phyloP scores from a whole-genome alignment of 495 filamentous ascomycete species.

The Penicillium riverlandense region DNA sequence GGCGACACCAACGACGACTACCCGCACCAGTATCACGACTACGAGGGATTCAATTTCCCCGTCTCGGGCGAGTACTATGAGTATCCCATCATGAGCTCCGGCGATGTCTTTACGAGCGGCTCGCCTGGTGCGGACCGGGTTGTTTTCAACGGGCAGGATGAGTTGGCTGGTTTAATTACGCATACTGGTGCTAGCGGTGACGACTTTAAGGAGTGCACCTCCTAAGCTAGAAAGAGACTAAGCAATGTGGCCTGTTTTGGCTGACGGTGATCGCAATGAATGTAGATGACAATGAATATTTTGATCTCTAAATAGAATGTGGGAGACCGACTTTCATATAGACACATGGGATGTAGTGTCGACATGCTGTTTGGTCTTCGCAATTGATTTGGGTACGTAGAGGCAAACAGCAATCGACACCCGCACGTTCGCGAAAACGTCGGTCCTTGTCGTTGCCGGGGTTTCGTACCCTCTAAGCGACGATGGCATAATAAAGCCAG shows the following conservation, averaged over 20 bases:
- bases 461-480: constrained; percentile 15
- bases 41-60: constrained; percentile 64
- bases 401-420: constrained; percentile 29
- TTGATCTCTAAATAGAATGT: constrained; percentile 6
- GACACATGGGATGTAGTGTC: constrained; percentile 10
- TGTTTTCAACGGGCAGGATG: constrained; percentile 49
- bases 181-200: constrained; percentile 62
- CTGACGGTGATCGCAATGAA: too few species aligned
- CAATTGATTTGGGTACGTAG: constrained; percentile 23
- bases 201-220: constrained; percentile 53
- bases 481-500: too few species aligned
- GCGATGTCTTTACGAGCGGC: constrained; percentile 51
- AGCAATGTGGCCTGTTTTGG: too few species aligned
- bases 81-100: constrained; percentile 57
- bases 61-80: constrained; percentile 61
- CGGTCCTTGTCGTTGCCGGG: constrained; percentile 24
- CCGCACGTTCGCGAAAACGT: constrained; percentile 15
- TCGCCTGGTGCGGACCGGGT: constrained; percentile 67
- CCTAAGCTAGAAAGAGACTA: neutral
- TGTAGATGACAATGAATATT: neutral
- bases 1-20: constrained; percentile 49
- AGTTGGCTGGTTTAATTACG: constrained; percentile 55
- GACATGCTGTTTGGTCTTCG: constrained; percentile 14
- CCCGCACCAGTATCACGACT: constrained; percentile 67
- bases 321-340: constrained; percentile 17